phyloP scores from a whole-genome alignment of 352 stramenopile species.

The Thalassiosira mediterranea region DNA sequence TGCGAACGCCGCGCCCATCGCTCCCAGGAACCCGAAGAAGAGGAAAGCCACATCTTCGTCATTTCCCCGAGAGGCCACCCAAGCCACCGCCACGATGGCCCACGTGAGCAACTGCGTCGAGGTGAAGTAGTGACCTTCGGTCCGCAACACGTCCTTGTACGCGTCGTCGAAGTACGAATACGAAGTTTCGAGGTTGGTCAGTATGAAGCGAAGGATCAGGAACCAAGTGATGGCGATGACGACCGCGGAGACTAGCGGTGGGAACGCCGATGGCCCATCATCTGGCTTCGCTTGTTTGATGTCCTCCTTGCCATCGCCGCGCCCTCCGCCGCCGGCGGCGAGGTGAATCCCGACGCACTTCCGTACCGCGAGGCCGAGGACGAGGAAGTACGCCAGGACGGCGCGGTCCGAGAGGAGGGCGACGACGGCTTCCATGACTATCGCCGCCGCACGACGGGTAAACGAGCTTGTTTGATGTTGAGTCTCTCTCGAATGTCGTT shows the following conservation, averaged over 20 bases:
- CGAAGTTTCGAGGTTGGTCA: slow-evolving; percentile 13
- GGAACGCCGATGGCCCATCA: slow-evolving; percentile 2
- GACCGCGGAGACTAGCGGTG: background rate
- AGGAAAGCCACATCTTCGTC: slow-evolving; percentile 4
- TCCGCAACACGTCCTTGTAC: slow-evolving; percentile 17
- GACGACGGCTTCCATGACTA: slow-evolving; percentile 1
- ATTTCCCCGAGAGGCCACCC: background rate
- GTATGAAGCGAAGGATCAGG: slow-evolving; percentile 18
- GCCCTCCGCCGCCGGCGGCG: too few relatives aligned
- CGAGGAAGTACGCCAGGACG: slow-evolving; percentile 15
- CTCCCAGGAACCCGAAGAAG: slow-evolving; percentile 17
- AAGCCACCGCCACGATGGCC: slow-evolving; percentile 15
- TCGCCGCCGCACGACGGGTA: too few relatives aligned
- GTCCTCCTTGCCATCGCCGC: too few relatives aligned
- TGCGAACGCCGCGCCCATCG: slow-evolving; percentile 7
- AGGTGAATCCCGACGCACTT: slow-evolving; percentile 5
- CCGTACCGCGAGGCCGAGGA: slow-evolving; percentile 11
- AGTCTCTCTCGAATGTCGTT: too few relatives aligned
- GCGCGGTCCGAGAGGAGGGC: slow-evolving; percentile 13
- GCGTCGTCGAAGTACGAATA: slow-evolving; percentile 14
- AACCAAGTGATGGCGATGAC: slow-evolving; percentile 18
- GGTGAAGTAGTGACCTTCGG: slow-evolving; percentile 5
- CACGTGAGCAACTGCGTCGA: slow-evolving; percentile 13
- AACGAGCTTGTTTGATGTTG: too few relatives aligned
- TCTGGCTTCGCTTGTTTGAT: too few relatives aligned